Conservation (phyloP, 257 asterid genomes). For the Handroanthus guayacan region DNA sequence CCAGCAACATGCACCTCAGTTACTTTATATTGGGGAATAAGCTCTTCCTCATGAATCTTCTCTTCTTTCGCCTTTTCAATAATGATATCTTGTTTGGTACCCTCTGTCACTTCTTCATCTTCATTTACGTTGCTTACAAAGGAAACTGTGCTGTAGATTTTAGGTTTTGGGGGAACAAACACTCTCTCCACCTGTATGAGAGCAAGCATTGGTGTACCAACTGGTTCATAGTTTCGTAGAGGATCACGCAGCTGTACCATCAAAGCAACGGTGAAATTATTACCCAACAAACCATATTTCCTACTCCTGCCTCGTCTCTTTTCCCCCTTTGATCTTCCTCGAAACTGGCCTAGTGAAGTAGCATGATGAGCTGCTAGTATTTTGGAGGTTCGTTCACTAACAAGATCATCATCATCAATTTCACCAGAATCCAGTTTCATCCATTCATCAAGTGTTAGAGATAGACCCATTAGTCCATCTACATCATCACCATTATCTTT, state of each 20-base stretch:
- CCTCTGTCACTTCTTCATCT: constrained; percentile 44
- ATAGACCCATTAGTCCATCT: constrained; percentile 91
- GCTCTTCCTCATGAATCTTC: constrained; percentile 53
- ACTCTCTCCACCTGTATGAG: constrained; percentile 95
- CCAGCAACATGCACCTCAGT: constrained; percentile 90
- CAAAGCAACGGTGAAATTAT: constrained; percentile 90
- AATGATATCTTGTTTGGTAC: constrained; percentile 36
- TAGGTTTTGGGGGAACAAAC: constrained; percentile 90
- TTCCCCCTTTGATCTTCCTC: constrained; percentile 78
- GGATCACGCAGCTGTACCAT: constrained; percentile 99
- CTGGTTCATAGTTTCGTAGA: constrained; percentile 82
- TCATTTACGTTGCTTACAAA: constrained; percentile 43
- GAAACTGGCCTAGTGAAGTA: constrained; percentile 62
- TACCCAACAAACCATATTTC: constrained; percentile 83
- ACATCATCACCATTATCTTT: constrained; percentile 72
- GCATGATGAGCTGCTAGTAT: constrained; percentile 96
- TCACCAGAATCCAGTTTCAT: constrained; percentile 95
- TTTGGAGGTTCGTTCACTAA: constrained; percentile 73
- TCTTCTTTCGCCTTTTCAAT: constrained; percentile 55
- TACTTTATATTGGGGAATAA: constrained; percentile 73
- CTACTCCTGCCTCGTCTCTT: constrained; percentile 73
- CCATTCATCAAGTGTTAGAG: constrained; percentile 96
- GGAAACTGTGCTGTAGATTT: constrained; percentile 67
- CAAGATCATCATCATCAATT: constrained; percentile 71
- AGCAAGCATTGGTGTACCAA: constrained; percentile 96